Percentiles rank a stretch among this genome's conserved stretches.
Evolutionary conservation across 2,329 filamentous ascomycete genomes (phyloP).

Genomic region (Diaporthe sp.): DNA sequence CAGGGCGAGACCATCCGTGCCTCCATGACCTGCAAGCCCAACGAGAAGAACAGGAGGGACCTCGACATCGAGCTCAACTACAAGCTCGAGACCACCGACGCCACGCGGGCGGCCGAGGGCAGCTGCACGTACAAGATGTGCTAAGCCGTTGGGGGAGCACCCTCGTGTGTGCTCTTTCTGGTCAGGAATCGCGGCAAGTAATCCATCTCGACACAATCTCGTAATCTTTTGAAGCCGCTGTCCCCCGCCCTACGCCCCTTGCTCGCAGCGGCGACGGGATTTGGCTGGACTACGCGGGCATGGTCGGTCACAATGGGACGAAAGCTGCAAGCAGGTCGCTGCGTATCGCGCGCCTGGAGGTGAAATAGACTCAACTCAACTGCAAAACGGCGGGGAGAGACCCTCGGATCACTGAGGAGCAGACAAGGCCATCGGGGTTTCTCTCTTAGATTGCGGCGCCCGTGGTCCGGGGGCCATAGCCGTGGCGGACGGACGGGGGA

Average conservation of each 20-base stretch:
- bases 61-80: slow-evolving; percentile 92
- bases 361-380: background rate
- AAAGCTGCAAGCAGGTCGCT: slow-evolving; percentile 16
- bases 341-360: slow-evolving; percentile 29
- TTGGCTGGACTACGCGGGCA: background rate
- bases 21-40: slow-evolving; percentile 85
- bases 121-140: slow-evolving; percentile 85
- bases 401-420: slow-evolving; percentile 2
- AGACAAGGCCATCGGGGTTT: background rate
- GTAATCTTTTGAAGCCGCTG: background rate
- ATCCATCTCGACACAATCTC: slow-evolving; percentile 2
- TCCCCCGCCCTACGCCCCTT: background rate
- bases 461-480: background rate
- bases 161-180: slow-evolving; percentile 17
- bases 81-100: slow-evolving; percentile 81
- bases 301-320: background rate
- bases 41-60: slow-evolving; percentile 93
- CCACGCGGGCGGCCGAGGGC: slow-evolving; percentile 76
- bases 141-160: slow-evolving; percentile 50
- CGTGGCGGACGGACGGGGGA: background rate
- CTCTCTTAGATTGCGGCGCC: background rate
- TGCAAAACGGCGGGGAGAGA: background rate
- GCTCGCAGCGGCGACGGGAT: background rate
- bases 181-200: background rate
- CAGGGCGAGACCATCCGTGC: slow-evolving; percentile 84